phyloP scores from a whole-genome alignment of 2,329 filamentous ascomycete species.

The Alternaria tenuissima region DNA sequence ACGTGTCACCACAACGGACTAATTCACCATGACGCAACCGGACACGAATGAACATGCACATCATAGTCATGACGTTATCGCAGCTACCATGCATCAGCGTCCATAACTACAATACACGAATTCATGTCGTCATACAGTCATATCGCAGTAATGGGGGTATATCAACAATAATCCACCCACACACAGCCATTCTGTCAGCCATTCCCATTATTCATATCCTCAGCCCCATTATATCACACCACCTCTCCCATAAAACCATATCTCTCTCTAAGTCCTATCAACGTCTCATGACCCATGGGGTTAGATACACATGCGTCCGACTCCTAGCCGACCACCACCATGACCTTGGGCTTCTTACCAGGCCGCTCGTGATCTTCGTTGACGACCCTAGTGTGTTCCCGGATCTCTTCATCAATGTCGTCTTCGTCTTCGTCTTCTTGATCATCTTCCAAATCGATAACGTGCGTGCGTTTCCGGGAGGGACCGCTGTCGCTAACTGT shows the following conservation, averaged over 20 bases:
- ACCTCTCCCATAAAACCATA: not conserved
- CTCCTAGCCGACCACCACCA: slow-evolving; percentile 31
- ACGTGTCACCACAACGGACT: no score
- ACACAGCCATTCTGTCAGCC: not conserved
- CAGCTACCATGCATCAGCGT: no score
- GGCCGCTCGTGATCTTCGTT: not conserved
- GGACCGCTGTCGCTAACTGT: not conserved
- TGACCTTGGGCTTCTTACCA: slow-evolving; percentile 28
- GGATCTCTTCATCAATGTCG: slow-evolving; percentile 23
- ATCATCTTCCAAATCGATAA: slow-evolving; percentile 22
- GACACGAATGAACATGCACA: no score
- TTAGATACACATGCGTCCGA: no score
- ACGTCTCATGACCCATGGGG: not conserved
- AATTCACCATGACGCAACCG: no score
- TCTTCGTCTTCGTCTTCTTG: slow-evolving; percentile 24
- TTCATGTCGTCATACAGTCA: not conserved
- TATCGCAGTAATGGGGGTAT: not conserved
- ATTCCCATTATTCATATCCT: not conserved
- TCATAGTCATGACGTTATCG: no score
- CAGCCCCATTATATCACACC: not conserved
- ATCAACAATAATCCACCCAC: not conserved
- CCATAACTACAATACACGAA: no score
- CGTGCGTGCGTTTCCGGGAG: slow-evolving; percentile 18
- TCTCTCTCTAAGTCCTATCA: not conserved
- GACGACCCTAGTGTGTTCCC: slow-evolving; percentile 18